Evolutionary conservation across 106 monocot genomes (phyloP).

Genomic region (Acorus gramineus): DNA sequence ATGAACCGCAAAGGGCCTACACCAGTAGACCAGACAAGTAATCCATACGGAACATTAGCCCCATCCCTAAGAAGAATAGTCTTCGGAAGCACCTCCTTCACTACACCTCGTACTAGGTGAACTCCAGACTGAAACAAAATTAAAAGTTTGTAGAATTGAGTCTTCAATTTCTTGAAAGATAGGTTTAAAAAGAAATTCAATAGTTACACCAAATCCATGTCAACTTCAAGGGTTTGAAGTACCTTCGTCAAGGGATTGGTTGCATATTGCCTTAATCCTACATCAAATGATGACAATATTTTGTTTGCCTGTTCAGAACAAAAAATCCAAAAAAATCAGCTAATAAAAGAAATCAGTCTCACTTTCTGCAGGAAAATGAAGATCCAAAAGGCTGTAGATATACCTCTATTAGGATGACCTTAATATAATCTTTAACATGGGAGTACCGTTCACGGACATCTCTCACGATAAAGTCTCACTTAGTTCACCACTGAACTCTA

Average conservation of each 20-base stretch:
- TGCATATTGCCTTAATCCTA: conserved; percentile 40
- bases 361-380: too few species aligned
- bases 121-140: conserved; percentile 34
- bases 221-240: neutral
- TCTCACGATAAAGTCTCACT: conserved; percentile 38
- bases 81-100: conserved; percentile 36
- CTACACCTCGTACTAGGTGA: conserved; percentile 38
- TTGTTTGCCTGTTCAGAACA: conserved; percentile 31
- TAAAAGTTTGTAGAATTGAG: neutral
- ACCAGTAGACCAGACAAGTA: conserved; percentile 63
- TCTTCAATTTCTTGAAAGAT: neutral
- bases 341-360: neutral
- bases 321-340: neutral
- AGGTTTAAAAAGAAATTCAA: neutral
- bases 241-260: conserved; percentile 49
- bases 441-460: conserved; percentile 43
- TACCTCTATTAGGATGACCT: conserved; percentile 57
- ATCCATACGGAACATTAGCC: conserved; percentile 35
- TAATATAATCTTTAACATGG: conserved; percentile 39
- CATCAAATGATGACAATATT: conserved; percentile 49
- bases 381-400: neutral
- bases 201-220: neutral
- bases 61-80: conserved; percentile 40
- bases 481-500: conserved; percentile 57
- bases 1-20: conserved; percentile 53